Base-by-base conservation (phyloP, 2,329 filamentous ascomycete genomes). In the Malbranchea zuffiana region DNA sequence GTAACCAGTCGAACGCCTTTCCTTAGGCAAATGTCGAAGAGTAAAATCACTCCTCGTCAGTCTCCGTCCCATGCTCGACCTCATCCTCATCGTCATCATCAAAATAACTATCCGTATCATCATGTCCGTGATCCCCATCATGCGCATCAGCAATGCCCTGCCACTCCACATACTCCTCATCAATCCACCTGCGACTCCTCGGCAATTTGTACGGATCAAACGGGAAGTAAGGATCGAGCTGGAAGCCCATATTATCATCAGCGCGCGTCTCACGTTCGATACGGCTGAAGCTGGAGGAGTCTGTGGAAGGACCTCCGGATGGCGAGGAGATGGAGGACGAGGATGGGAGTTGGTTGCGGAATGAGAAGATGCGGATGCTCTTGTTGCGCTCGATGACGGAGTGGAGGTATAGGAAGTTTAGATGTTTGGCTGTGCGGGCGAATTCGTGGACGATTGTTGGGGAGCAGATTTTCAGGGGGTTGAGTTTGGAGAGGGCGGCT, bases 141-240 rank as follows among this genome's bases (percentile, higher is more conserved):
- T 72, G 65, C 10, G 68, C 69, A 5, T 69, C 67, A 1, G 78
- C 76, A 23, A 92, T 74, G 4, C 78, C 72, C 45, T 75, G 74
- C 82, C 85, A 95, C 34, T 78, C 69, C 19, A 88, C 71, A 53
- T 94, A 95, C 53, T 92, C 81, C 13, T 74, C 71, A 44, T 86
- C 80, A 8, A 98, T 64, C 92, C 90, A 96, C 41, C 77, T 72
- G 59, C 82, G 85, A 57, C 87, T 95, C 47, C 77, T 68, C 1
- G 87, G 87, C 33, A 98, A 67, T 51, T 88, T 81, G 58, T 96
- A 98, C 2, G 92, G 92, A 55, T 98, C 90, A 52, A 98, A 98
- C 0, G 90, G 90, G 53, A 96, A 98, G 57, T 93, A 95, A 0
- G 86, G 82, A 49, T 96, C 87, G 1, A 98, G 71, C 58, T 94